Percentiles rank a stretch among this genome's conserved stretches.
Conservation (phyloP, 2,329 filamentous ascomycete species). For the Pseudogymnoascus sp. region DNA sequence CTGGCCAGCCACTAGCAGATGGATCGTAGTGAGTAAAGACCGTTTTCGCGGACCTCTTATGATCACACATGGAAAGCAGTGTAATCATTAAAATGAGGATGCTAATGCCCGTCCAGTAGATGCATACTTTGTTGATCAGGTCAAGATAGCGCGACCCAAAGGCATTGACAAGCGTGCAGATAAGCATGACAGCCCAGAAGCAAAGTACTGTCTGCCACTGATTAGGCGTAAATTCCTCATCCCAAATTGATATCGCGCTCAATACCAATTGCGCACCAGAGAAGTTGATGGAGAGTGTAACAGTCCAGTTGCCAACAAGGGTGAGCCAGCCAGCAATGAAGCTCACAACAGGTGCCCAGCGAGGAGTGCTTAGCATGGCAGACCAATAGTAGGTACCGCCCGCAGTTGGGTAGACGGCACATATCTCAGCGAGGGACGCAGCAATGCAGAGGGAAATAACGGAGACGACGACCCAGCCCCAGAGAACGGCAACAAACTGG, state of each 20-base stretch:
- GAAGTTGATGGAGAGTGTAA: conserved; percentile 59
- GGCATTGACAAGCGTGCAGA: conserved; percentile 58
- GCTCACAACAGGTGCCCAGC: conserved; percentile 59
- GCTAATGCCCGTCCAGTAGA: conserved; percentile 61
- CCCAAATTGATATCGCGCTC: conserved; percentile 60
- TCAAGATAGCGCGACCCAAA: conserved; percentile 55
- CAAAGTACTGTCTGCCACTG: conserved; percentile 62
- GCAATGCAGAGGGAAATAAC: conserved; percentile 57
- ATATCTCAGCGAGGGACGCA: conserved; percentile 61
- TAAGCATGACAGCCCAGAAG: conserved; percentile 64
- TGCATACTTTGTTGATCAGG: conserved; percentile 65
- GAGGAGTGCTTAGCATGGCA: conserved; percentile 57
- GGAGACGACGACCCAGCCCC: conserved; percentile 61
- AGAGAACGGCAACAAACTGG: conserved; percentile 61
- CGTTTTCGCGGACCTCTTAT: conserved; percentile 50
- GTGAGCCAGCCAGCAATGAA: conserved; percentile 68
- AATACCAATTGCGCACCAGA: conserved; percentile 62
- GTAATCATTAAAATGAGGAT: conserved; percentile 63
- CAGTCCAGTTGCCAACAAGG: conserved; percentile 66
- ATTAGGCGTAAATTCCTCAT: conserved; percentile 61
- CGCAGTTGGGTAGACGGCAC: conserved; percentile 60
- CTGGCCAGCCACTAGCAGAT: conserved; percentile 56
- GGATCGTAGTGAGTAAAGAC: conserved; percentile 65
- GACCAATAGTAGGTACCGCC: conserved; percentile 67
- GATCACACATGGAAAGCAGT: conserved; percentile 47